Base-by-base conservation (phyloP, 805 yeast species). In the Pichia insulana region DNA sequence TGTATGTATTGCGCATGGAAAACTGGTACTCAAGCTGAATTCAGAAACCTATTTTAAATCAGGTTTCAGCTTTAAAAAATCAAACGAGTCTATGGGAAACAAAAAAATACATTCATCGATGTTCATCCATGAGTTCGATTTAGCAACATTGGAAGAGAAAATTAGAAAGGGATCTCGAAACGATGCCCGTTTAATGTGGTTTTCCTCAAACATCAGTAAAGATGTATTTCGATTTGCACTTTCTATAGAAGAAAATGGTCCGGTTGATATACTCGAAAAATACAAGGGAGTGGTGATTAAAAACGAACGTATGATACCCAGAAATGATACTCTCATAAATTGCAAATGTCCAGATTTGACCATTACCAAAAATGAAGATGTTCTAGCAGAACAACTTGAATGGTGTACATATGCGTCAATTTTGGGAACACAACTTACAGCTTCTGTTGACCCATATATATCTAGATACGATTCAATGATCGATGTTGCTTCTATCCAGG, bases 51-150 rank as follows among this genome's bases (percentile, higher is more conserved):
- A 64, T 46, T 44, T 50, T 27, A 46, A 48, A 30, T 54, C 65
- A 1, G 72, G 72, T 0, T 47, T 68, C 6, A 42, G 44, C 9
- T 69, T 68, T 2, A 50, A 43, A 13, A 42, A 43, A 34, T 51
- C 67, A 2, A 48, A 42, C 2, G 45, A 53, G 10, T 56, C 62
- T 1, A 40, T 41, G 13, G 62, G 60, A 2, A 54, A 56, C 36
- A 51, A 42, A 35, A 51, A 46, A 15, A 38, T 49, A 7, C 43
- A 41, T 25, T 43, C 36, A 11, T 51, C 53, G 36, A 39, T 58
- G 52, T 59, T 42, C 42, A 54, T 52, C 30, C 43, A 55, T 7
- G 39, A 40, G 12, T 51, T 60, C 20, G 52, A 55, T 35, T 35
- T 62, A 32, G 11, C 15, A 4, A 28, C 36, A 4, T 45, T 50